Percentiles rank a stretch among this genome's conserved stretches.
Evolutionary conservation across 768 basidiomycete species (phyloP).

Genomic region (Kwoniella heveanensis): DNA sequence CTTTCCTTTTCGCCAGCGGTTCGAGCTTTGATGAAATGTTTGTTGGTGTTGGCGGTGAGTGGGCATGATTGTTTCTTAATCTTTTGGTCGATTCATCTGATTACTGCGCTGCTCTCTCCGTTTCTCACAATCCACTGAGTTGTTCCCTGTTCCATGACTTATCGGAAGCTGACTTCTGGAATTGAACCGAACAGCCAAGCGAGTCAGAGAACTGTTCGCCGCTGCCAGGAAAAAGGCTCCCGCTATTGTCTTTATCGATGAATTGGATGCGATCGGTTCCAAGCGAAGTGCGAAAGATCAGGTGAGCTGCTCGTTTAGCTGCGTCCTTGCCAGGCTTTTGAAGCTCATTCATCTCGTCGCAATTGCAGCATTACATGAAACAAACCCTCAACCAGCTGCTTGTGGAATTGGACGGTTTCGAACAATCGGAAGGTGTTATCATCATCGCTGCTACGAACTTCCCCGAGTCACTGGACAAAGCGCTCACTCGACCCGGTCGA

Average conservation of each 20-base stretch:
- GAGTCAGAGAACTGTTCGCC: conserved; percentile 91
- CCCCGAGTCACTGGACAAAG: conserved; percentile 90
- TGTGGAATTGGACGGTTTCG: conserved; percentile 96
- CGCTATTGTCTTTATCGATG: conserved; percentile 97
- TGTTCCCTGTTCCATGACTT: too few relatives aligned
- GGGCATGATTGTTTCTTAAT: too few relatives aligned
- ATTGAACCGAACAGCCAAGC: conserved; percentile 64
- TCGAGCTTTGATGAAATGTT: conserved; percentile 99
- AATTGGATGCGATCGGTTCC: conserved; percentile 89
- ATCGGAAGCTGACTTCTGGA: neutral
- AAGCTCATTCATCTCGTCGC: conserved; percentile 60
- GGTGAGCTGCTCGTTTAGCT: conserved; percentile 23
- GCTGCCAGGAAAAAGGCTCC: conserved; percentile 92
- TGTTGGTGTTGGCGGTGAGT: conserved; percentile 53
- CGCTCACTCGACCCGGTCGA: conserved; percentile 91
- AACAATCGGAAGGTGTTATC: conserved; percentile 85
- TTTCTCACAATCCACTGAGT: too few relatives aligned
- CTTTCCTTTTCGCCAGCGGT: conserved; percentile 95
- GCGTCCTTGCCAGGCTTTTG: neutral
- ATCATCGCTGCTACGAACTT: conserved; percentile 94
- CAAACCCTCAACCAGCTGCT: conserved; percentile 87
- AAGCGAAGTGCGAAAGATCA: conserved; percentile 61
- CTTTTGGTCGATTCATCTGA: too few relatives aligned
- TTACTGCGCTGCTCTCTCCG: too few relatives aligned
- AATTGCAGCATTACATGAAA: conserved; percentile 63